Evolutionary conservation across 2,329 filamentous ascomycete species (phyloP), one percentile per base, ranked within the genome.

Genomic region (Neonectria magnoliae): DNA sequence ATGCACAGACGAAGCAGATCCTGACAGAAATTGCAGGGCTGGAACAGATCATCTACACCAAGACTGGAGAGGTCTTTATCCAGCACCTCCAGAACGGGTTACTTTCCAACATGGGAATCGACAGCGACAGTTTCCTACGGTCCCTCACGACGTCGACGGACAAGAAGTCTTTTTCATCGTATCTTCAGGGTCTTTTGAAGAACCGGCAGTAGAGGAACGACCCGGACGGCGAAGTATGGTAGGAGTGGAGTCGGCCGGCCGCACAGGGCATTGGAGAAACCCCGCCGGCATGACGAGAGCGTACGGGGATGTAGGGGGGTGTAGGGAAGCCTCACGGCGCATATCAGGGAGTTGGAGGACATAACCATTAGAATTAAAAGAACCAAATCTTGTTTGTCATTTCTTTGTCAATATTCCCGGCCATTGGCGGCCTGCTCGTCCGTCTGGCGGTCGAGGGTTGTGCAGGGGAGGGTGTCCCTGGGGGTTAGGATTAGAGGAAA

Each of bases 11-110:
- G 36, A 92, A 92, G 77, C 91, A 94, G 78, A 92, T 98, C 1
- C 86, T 99, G 42, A 90, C 89, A 60, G 96, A 99, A 81, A 93
- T 97, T 67, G 94, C 94, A 3, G 88, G 86, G 3, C 81, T 99
- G 64, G 94, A 99, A 79, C 93, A 96, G 80, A 91, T 88, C 38
- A 96, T 99, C 67, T 95, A 98, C 76, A 86, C 88, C 71, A 98
- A 98, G 82, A 95, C 93, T 13, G 96, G 96, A 27, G 88, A 92
- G 56, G 85, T 88, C 60, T 98, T 97, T 77, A 85, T 95, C 25
- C 85, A 87, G 65, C 87, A 92, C 73, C 79, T 95, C 51, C 88
- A 89, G 70, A 82, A 83, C 16, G 82, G 83, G 2, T 85, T 94
- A 62, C 88, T 94, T 70, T 84, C 88, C 0, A 85, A 82, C 50